Conservation (phyloP, 1,284 basidiomycete species). For the Schizopora paradoxa region DNA sequence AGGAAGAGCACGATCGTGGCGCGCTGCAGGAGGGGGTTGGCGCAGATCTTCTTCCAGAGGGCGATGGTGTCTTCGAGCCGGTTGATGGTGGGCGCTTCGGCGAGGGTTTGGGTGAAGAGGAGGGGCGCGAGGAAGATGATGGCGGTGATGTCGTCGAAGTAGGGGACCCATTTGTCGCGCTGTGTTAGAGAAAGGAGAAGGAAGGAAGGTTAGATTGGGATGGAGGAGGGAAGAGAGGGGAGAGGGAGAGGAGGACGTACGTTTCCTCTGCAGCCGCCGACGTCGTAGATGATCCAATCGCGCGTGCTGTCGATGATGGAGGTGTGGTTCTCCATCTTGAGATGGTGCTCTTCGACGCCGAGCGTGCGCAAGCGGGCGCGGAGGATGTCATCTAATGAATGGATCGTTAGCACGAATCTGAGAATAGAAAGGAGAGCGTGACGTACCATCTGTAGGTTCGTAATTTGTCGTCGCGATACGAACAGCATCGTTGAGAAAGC, state of each 20-base stretch:
- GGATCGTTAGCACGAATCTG: neutral
- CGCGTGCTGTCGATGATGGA: slow-evolving; percentile 34
- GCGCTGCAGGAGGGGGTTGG: slow-evolving; percentile 58
- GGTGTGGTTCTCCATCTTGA: slow-evolving; percentile 48
- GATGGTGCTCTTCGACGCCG: slow-evolving; percentile 61
- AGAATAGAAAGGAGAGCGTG: neutral
- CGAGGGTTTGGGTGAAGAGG: slow-evolving; percentile 75
- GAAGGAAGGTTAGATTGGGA: neutral
- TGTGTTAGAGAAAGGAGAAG: slow-evolving; percentile 31
- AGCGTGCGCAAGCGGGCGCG: slow-evolving; percentile 56
- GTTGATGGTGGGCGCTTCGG: slow-evolving; percentile 68
- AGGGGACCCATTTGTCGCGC: slow-evolving; percentile 75
- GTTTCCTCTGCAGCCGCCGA: slow-evolving; percentile 53
- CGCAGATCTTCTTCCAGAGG: slow-evolving; percentile 62
- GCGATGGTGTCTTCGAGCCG: slow-evolving; percentile 69
- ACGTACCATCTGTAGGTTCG: slow-evolving; percentile 42
- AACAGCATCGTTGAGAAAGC: slow-evolving; percentile 56
- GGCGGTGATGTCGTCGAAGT: slow-evolving; percentile 76
- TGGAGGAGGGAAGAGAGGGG: no score
- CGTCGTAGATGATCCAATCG: slow-evolving; percentile 64
- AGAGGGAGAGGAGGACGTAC: slow-evolving; percentile 35
- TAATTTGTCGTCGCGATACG: slow-evolving; percentile 50
- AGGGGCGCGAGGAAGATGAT: slow-evolving; percentile 81
- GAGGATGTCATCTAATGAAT: slow-evolving; percentile 47
- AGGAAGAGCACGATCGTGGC: slow-evolving; percentile 67